Evolutionary conservation across 768 basidiomycete genomes (phyloP).

Genomic region (Auriculariales sp.): DNA sequence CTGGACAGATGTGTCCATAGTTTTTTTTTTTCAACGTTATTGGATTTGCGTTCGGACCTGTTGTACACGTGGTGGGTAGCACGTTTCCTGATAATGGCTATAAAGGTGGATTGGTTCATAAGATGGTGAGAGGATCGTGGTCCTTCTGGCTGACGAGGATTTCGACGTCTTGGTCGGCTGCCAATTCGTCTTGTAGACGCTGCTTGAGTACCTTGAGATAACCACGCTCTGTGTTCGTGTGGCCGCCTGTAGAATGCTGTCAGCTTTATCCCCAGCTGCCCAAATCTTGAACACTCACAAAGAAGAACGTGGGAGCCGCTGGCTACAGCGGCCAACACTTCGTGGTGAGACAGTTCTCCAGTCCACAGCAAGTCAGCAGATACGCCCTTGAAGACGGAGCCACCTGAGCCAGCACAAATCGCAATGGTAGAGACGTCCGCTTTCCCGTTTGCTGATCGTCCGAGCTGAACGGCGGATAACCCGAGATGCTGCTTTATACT

Average conservation of each 20-base stretch:
- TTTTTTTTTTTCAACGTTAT: no score
- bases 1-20: slow-evolving; percentile 11
- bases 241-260: slow-evolving; percentile 44
- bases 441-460: slow-evolving; percentile 11
- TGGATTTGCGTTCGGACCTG: no score
- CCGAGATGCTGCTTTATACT: slow-evolving; percentile 58
- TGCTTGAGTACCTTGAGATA: slow-evolving; percentile 66
- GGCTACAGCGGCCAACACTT: slow-evolving; percentile 68
- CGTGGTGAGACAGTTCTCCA: slow-evolving; percentile 73
- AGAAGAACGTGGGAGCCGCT: slow-evolving; percentile 67
- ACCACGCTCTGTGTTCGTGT: slow-evolving; percentile 90
- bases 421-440: slow-evolving; percentile 48
- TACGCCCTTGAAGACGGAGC: slow-evolving; percentile 52
- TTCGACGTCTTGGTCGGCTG: slow-evolving; percentile 23
- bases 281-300: slow-evolving; percentile 33
- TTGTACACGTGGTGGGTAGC: no score
- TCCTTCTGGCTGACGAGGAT: slow-evolving; percentile 64
- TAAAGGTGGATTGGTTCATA: no score
- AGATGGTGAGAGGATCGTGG: slow-evolving; percentile 56
- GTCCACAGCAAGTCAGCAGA: slow-evolving; percentile 83
- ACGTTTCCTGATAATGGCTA: no score
- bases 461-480: slow-evolving; percentile 19
- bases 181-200: slow-evolving; percentile 42
- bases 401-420: slow-evolving; percentile 86
- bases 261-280: slow-evolving; percentile 12